phyloP scores from a whole-genome alignment of 148 eudicot species.

The Suaeda aralocaspica region DNA sequence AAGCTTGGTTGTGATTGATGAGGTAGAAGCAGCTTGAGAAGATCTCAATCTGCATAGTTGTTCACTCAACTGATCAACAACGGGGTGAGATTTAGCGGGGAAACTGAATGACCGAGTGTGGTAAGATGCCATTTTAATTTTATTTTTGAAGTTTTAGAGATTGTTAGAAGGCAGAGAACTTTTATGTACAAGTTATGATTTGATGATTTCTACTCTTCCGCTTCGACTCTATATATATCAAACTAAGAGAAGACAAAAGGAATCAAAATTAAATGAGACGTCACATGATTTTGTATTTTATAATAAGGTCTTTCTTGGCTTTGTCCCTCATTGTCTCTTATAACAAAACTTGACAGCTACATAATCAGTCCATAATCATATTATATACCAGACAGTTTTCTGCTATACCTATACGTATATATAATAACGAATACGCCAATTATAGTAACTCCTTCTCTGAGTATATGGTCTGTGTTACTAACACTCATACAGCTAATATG shows the following conservation, averaged over 20 bases:
- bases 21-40: conserved; percentile 25
- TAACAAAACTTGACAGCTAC: background rate
- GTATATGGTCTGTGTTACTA: too few species aligned
- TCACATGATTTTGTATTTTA: too few species aligned
- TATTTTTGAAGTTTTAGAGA: background rate
- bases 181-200: background rate
- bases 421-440: too few species aligned
- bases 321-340: too few species aligned
- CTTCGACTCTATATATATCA: too few species aligned
- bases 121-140: conserved; percentile 19
- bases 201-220: conserved; percentile 10
- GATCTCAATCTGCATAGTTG: conserved; percentile 21
- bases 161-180: conserved; percentile 9
- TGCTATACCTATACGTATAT: too few species aligned
- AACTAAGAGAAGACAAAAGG: too few species aligned
- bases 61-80: conserved; percentile 4
- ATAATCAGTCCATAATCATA: background rate
- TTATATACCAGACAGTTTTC: too few species aligned
- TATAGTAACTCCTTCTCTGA: too few species aligned
- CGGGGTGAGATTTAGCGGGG: conserved; percentile 23
- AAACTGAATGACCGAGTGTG: conserved; percentile 31
- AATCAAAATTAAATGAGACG: too few species aligned
- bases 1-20: conserved; percentile 23
- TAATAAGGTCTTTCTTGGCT: background rate
- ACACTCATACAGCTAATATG: too few species aligned